These are phyloP conservation scores for Alternaria ventricosa DNA, from an alignment of 2,329 filamentous ascomycete species.

Conservation along the genomic window DNA sequence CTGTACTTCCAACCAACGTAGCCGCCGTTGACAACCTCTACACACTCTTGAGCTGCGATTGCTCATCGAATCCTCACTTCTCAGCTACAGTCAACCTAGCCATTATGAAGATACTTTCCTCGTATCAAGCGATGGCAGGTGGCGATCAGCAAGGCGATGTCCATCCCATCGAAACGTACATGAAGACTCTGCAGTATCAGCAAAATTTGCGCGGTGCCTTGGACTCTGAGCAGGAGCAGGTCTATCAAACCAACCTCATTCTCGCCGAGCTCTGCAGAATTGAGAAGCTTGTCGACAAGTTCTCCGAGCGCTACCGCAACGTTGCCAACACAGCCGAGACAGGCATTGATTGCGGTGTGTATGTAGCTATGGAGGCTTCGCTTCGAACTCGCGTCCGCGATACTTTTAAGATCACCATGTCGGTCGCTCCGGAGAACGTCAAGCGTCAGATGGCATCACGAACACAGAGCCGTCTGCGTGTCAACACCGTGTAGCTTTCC, in stretches of 20 bases:
- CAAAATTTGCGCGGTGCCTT: constrained; percentile 31
- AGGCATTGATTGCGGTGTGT: constrained; percentile 40
- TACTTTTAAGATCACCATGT: constrained; percentile 48
- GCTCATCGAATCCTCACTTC: constrained; percentile 46
- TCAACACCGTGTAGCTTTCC: constrained; percentile 34
- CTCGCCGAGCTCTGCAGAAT: constrained; percentile 44
- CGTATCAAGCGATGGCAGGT: constrained; percentile 45
- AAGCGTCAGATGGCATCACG: constrained; percentile 43
- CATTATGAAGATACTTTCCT: constrained; percentile 46
- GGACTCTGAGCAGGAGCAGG: constrained; percentile 39
- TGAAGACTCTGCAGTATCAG: constrained; percentile 37
- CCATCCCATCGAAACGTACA: constrained; percentile 29
- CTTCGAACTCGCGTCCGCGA: constrained; percentile 45
- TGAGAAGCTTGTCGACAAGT: constrained; percentile 48
- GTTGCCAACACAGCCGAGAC: constrained; percentile 26
- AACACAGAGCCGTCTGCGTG: constrained; percentile 35
- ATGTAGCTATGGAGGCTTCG: constrained; percentile 37
- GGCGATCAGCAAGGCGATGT: constrained; percentile 24
- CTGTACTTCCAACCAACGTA: constrained; percentile 43
- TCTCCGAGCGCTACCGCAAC: constrained; percentile 45
- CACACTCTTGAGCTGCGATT: constrained; percentile 41
- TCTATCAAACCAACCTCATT: constrained; percentile 41
- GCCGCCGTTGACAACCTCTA: constrained; percentile 43
- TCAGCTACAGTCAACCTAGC: constrained; percentile 46
- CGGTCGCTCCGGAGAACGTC: constrained; percentile 42